These are phyloP conservation scores for Ricinus communis DNA, from an alignment of 345 rosid species.

Conservation along the genomic window DNA sequence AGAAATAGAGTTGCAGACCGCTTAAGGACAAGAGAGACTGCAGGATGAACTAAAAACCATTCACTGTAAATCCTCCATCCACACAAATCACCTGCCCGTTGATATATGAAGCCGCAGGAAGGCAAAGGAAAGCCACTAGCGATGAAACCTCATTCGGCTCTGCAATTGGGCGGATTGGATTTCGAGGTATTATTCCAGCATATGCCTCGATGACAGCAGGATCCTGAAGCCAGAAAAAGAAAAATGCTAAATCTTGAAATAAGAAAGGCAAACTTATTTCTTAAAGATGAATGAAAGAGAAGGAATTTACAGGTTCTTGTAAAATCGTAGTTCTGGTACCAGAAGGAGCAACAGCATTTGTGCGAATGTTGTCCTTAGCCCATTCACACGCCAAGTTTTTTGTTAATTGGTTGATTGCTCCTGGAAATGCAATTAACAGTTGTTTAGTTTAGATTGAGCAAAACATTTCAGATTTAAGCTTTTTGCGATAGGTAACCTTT, in stretches of 20 bases:
- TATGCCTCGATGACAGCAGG: too few species aligned
- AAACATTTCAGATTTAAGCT: too few species aligned
- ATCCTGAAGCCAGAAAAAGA: too few species aligned
- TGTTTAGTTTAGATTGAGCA: too few species aligned
- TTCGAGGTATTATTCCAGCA: too few species aligned
- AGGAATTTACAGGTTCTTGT: too few species aligned
- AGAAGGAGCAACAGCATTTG: conserved; percentile 8
- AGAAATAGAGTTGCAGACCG: too few species aligned
- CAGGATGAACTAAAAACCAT: not conserved
- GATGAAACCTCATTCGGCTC: conserved; percentile 14
- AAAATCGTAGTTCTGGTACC: not conserved
- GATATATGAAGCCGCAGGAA: conserved; percentile 19
- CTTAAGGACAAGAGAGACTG: too few species aligned
- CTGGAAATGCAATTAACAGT: not conserved
- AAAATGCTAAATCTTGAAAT: too few species aligned
- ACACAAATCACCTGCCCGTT: conserved; percentile 13
- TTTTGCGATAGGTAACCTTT: conserved; percentile 20
- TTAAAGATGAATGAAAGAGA: too few species aligned
- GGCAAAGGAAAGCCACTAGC: conserved; percentile 18
- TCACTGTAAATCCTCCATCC: conserved; percentile 12
- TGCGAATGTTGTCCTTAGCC: conserved; percentile 25
- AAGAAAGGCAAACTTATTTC: too few species aligned
- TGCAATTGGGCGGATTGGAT: not conserved
- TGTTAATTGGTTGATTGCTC: conserved; percentile 20
- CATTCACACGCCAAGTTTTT: conserved; percentile 19